Base-by-base conservation (phyloP, 2,329 filamentous ascomycete genomes). In the Parasarocladium wereldwijsianum region DNA sequence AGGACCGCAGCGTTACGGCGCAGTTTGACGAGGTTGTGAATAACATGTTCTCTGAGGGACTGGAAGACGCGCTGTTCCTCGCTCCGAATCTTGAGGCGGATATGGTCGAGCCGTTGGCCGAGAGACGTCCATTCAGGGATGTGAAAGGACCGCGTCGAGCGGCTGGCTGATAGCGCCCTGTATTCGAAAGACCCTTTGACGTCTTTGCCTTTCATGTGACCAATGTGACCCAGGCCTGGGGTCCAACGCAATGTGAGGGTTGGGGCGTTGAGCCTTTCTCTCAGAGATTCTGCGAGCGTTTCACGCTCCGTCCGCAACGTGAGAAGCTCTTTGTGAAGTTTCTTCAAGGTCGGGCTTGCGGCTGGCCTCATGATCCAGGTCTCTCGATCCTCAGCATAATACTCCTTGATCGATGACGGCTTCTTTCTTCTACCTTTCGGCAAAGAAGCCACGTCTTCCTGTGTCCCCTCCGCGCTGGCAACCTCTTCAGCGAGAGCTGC, bases 1-100 rank as follows among this genome's bases (percentile, higher is more conserved):
- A 98, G 70, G 1, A 93, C 79, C n/a, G 73, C 67, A 8, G 87
- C 86, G 51, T 94, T 96, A 34, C 80, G 79, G 5, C 90, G 76
- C 10, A 98, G 69, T 43, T 78, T 83, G 38, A 94, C 73, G 3
- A 98, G 67, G 42, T 86, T 87, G 26, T 69, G 57, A 4, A 96
- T 74, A 1, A 94, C 85, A 29, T 70, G 63, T 36, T 75, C 69
- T 17, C 87, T 78, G 7, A 98, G 62, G 5, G 65, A 56, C 33
- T 71, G 62, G 41, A 96, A 84, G 6, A 98, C 76, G 25, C 69
- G 66, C 43, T 84, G 71, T 55, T 98, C 90, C 51, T 94, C 90
- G 34, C 67, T 64, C 21, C 83, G 74, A 44, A 98, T 92, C 24
- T 76, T 76, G 28, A 76, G 59, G 34, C 79, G 82, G 6, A 70